Percentiles rank a stretch among this genome's conserved stretches.
phyloP scores from a whole-genome alignment of 306 rosid genomes.

The Gynostemma pentaphyllum region DNA sequence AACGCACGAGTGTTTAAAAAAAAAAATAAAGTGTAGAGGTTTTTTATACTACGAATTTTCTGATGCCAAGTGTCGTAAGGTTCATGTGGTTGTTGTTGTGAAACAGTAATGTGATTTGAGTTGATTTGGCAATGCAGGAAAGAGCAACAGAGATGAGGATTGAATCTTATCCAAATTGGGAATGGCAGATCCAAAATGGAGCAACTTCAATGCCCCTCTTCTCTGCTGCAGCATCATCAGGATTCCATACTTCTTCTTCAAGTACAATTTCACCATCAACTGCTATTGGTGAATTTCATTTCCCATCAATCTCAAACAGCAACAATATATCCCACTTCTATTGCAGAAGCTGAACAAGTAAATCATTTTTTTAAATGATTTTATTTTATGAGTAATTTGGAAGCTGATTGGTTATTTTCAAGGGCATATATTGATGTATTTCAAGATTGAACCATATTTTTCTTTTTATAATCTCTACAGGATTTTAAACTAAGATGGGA shows the following conservation, averaged over 20 bases:
- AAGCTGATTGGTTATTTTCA: neutral
- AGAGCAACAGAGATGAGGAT: constrained; percentile 59
- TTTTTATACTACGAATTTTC: too few species aligned
- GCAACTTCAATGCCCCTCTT: constrained; percentile 40
- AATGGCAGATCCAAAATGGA: constrained; percentile 51
- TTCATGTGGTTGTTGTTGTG: too few species aligned
- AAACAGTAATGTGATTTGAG: neutral
- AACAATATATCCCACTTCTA: constrained; percentile 2
- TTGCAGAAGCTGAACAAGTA: neutral
- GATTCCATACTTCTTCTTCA: constrained; percentile 61
- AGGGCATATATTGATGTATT: neutral
- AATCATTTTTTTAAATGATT: neutral
- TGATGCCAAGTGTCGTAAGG: too few species aligned
- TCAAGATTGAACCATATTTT: neutral
- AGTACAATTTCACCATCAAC: constrained; percentile 31
- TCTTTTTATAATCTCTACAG: neutral
- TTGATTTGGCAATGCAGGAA: constrained; percentile 27
- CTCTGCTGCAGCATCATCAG: constrained; percentile 99
- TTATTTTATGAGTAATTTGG: neutral
- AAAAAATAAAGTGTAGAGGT: too few species aligned
- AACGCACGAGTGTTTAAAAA: too few species aligned
- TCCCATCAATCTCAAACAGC: constrained; percentile 21
- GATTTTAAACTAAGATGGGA: neutral
- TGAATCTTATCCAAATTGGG: constrained; percentile 38
- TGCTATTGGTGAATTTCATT: constrained; percentile 44